These are phyloP conservation scores for Sugiyamaella xylanicola DNA, from an alignment of 1,139 yeast species.

Conservation along the genomic window DNA sequence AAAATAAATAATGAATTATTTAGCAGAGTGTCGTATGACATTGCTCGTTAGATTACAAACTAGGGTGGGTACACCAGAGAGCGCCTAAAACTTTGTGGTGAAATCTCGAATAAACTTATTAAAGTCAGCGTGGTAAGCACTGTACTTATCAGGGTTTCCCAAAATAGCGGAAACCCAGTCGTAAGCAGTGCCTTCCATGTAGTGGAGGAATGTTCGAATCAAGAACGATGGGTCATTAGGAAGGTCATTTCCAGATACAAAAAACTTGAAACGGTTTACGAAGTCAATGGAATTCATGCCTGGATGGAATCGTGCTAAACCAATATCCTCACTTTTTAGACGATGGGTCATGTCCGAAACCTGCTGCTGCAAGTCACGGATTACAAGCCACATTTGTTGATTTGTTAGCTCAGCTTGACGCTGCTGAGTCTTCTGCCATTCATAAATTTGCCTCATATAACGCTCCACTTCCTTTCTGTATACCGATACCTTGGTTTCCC, in stretches of 20 bases:
- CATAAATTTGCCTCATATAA: conserved; percentile 13
- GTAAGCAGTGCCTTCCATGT: conserved; percentile 16
- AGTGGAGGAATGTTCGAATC: conserved; percentile 16
- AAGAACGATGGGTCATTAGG: conserved; percentile 15
- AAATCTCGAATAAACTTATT: conserved; percentile 14
- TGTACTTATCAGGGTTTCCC: conserved; percentile 12
- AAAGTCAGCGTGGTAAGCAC: conserved; percentile 7
- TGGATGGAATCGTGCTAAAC: conserved; percentile 15
- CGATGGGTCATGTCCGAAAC: conserved; percentile 10
- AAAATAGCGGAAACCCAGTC: conserved; percentile 17
- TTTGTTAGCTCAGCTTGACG: conserved; percentile 4
- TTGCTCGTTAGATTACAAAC: too few species aligned
- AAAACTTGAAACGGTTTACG: conserved; percentile 14
- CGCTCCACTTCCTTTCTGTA: conserved; percentile 11
- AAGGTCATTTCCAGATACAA: conserved; percentile 13
- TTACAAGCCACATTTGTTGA: conserved; percentile 7
- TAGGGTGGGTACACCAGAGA: too few species aligned
- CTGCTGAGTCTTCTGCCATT: conserved; percentile 19
- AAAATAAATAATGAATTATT: too few species aligned
- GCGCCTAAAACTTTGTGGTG: conserved; percentile 8
- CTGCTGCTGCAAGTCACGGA: conserved; percentile 17
- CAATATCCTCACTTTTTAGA: conserved; percentile 8
- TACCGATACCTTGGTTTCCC: conserved; percentile 5
- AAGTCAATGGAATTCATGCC: conserved; percentile 17
- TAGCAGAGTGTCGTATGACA: too few species aligned